Conservation (phyloP, 2,329 filamentous ascomycete species). For the Fusarium guadeloupense region DNA sequence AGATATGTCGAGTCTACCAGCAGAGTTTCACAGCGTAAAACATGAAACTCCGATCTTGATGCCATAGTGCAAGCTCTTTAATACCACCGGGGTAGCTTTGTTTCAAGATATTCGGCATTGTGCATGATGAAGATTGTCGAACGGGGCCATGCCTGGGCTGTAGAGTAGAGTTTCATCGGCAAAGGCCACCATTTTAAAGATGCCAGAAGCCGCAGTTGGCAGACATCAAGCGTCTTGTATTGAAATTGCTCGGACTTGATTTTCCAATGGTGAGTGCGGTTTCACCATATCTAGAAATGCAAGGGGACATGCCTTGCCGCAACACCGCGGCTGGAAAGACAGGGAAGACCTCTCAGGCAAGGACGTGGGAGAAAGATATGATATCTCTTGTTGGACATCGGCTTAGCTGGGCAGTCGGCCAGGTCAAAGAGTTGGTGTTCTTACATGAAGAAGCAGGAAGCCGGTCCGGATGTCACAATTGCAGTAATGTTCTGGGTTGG, state of each 20-base stretch:
- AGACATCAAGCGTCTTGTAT: neutral
- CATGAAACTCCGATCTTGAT: neutral
- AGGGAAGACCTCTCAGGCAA: neutral
- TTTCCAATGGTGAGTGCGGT: neutral
- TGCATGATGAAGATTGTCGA: constrained; percentile 1
- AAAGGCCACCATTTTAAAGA: constrained; percentile 3
- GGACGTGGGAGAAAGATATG: neutral
- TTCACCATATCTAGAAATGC: constrained; percentile 10
- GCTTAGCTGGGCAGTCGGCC: neutral
- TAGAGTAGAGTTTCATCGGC: neutral
- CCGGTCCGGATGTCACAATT: constrained; percentile 19
- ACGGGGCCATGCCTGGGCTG: neutral
- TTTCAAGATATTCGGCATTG: constrained; percentile 23
- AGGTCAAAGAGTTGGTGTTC: neutral
- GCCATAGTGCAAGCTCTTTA: neutral
- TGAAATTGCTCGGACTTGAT: neutral
- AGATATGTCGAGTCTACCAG: constrained; percentile 15
- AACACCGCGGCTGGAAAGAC: neutral
- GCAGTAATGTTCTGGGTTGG: neutral
- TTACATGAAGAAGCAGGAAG: constrained; percentile 5
- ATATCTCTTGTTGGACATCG: neutral
- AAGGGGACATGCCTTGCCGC: neutral
- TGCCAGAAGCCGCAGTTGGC: neutral
- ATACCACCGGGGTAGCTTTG: neutral
- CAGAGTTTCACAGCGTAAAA: neutral